phyloP scores from a whole-genome alignment of 1,139 yeast species.

The Yamadazyma trypodendri region DNA sequence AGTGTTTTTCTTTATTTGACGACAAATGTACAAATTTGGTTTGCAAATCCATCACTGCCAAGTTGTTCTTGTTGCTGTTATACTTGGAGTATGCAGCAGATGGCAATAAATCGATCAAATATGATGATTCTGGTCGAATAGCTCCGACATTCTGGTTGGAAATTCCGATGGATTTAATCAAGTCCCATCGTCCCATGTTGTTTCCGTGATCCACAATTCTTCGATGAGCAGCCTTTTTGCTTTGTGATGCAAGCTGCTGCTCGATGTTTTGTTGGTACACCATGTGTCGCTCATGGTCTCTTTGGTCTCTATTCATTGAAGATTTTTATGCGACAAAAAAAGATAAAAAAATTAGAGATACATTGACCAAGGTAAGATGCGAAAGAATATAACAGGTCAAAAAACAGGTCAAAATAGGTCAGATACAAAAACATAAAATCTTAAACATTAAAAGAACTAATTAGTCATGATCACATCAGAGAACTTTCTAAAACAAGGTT shows the following conservation, averaged over 20 bases:
- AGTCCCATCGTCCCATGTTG: conserved; percentile 71
- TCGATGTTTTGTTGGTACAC: conserved; percentile 39
- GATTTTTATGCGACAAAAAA: neutral
- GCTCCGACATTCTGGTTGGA: conserved; percentile 50
- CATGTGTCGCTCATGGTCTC: conserved; percentile 9
- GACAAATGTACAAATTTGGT: conserved; percentile 88
- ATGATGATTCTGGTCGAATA: conserved; percentile 76
- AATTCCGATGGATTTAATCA: conserved; percentile 57
- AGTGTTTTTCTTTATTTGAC: conserved; percentile 87
- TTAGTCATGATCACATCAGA: conserved; percentile 2
- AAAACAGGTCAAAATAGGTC: neutral
- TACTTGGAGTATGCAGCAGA: conserved; percentile 55
- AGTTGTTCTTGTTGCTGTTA: conserved; percentile 31
- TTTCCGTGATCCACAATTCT: conserved; percentile 90
- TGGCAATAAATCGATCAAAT: conserved; percentile 70
- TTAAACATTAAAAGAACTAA: conserved; percentile 2
- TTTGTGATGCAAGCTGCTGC: conserved; percentile 46
- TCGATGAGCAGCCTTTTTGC: conserved; percentile 60
- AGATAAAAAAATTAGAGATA: too few relatives aligned
- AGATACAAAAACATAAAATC: conserved; percentile 3
- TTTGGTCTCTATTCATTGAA: conserved; percentile 2
- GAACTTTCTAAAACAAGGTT: neutral
- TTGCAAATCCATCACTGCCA: conserved; percentile 59
- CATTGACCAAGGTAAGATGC: too few relatives aligned
- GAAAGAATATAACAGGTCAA: neutral